Evolutionary conservation across 1,139 yeast species (phyloP).

Genomic region (Kodamaea suecica): DNA sequence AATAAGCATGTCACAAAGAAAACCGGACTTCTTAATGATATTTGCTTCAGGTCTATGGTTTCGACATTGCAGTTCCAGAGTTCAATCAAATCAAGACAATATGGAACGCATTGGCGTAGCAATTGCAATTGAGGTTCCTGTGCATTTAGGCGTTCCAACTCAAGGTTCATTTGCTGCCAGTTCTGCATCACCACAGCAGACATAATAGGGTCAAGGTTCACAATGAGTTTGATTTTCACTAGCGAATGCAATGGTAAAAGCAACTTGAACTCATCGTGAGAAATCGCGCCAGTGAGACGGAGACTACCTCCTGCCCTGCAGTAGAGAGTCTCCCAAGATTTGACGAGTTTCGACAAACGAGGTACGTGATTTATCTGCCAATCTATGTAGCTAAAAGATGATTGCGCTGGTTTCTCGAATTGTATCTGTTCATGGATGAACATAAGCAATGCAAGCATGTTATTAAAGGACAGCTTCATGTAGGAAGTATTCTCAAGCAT

Average conservation of each 20-base stretch:
- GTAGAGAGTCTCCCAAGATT: conserved; percentile 64
- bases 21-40: conserved; percentile 69
- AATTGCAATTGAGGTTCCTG: conserved; percentile 48
- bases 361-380: conserved; percentile 67
- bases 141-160: conserved; percentile 35
- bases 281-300: conserved; percentile 47
- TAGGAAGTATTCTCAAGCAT: conserved; percentile 14
- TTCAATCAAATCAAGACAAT: conserved; percentile 57
- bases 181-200: conserved; percentile 57
- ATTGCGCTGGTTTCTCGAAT: conserved; percentile 33
- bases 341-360: conserved; percentile 49
- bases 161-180: conserved; percentile 61
- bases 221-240: conserved; percentile 60
- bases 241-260: conserved; percentile 62
- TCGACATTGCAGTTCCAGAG: conserved; percentile 70
- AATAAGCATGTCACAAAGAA: conserved; percentile 68
- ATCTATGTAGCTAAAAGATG: conserved; percentile 27
- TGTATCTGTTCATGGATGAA: conserved; percentile 68
- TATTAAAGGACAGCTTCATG: conserved; percentile 45
- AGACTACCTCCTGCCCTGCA: conserved; percentile 60
- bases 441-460: conserved; percentile 63
- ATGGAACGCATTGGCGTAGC: conserved; percentile 53
- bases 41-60: conserved; percentile 58
- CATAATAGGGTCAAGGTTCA: conserved; percentile 56
- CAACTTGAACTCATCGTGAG: conserved; percentile 55